Evolutionary conservation across 2,329 filamentous ascomycete genomes (phyloP), one percentile per base, ranked within the genome.

Genomic region (Cercospora berteroae): DNA sequence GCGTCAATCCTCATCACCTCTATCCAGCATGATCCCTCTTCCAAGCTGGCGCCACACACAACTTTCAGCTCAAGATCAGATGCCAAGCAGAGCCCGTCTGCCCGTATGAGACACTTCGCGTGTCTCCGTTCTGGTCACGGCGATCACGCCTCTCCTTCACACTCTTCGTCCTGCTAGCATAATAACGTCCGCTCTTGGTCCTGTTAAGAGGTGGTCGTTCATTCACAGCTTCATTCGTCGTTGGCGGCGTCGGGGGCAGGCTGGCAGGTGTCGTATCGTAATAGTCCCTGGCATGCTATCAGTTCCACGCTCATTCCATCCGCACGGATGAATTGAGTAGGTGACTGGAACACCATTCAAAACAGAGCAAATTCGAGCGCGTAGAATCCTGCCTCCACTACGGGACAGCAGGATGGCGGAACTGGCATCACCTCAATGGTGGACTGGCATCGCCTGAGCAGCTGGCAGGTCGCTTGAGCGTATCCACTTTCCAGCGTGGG

Each of bases 391-490:
- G 61, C 61, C 25, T 57, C 50, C 61, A 33, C 61, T 27, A 25
- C 20, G 63, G 55, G 63, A 27, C 56, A 65, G 55, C 56, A 60
- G 56, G 60, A 60, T 23, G 63, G 63, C 44, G 63, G 39, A 33
- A 62, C 65, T 67, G 61, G 65, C 50, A 29, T 64, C 65, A 64
- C 65, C 50, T 60, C 52, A 63, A 61, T 31, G 63, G 65, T 60
- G 61, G 65, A 64, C 61, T 57, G 61, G 61, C 60, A 64, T 64
- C 65, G 61, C 63, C 65, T 59, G 55, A 31, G 59, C 61, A 58
- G 55, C 42, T 60, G 36, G 52, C 29, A 42, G 44, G 39, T 60
- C 36, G 36, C 27, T 25, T 23, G 50, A 27, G 27, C 52, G 44
- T 52, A 57, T 57, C 50, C 58, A 63, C 59, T n/a, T 42, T 63